Base-by-base conservation (phyloP, 768 basidiomycete species). In the Mycena vitilis region DNA sequence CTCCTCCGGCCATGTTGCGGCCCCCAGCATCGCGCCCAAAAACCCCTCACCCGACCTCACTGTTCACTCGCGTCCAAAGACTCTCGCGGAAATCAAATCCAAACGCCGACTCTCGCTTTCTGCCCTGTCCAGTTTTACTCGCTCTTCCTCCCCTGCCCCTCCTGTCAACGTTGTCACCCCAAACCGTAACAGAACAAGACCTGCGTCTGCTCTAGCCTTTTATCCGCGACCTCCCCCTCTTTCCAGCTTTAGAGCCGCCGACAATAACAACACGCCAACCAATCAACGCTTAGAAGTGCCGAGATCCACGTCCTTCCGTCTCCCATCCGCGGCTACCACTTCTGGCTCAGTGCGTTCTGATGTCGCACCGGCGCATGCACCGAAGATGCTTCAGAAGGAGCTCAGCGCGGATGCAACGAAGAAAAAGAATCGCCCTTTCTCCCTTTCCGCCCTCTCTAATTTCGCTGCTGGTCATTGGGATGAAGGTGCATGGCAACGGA, bases 31-130 rank as follows among this genome's bases (percentile, higher is more conserved):
- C 44, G 18, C 44, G 55, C 42, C 57, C 16, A 67, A 68, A 47
- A 38, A 56, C 12, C 66, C 61, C 65, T 55, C 77, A 73, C 67
- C 78, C 74, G 37, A 79, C 75, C 61, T 79, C 76, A 37, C 69
- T 34, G 30, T 53, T 30, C 72, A 73, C 60, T 63, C 70, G 22
- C 69, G 66, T 52, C 71, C 71, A 25, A 70, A 66, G 54, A 68
- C 72, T 44, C 71, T 80, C 5, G 72, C 77, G 60, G 79, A 82
- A 73, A 81, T 81, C 59, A 80, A 79, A 70, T 78, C 78, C 58
- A 81, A 75, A 65, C 78, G 80, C 47, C 78, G 79, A 40, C 75
- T 82, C 52, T 82, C 82, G 16, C 75, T 82, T 61, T 78, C 81
- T 52, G 67, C 73, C 45, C 57, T 77, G 48, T 67, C 76, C 60